A percentile compares a stretch with the other conserved stretches of the same genome.
Evolutionary conservation across 495 filamentous ascomycete species (phyloP).

Genomic region (Penicillium mononematosum): DNA sequence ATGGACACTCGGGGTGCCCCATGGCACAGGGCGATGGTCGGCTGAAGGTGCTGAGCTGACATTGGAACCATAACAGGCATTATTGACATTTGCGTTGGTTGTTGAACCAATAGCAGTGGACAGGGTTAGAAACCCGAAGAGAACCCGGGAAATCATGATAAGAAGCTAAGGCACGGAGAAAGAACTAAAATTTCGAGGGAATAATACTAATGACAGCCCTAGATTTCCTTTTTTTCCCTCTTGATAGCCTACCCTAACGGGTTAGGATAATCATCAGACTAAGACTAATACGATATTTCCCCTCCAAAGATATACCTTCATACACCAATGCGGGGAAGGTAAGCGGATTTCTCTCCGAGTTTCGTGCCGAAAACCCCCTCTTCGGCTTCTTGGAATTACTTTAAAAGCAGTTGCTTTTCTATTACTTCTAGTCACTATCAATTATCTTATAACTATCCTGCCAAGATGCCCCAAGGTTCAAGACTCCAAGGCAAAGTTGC

Average conservation of each 20-base stretch:
- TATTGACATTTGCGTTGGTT: neutral
- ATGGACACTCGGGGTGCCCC: conserved; percentile 9
- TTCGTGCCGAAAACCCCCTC: conserved; percentile 13
- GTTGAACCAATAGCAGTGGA: neutral
- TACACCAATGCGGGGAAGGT: conserved; percentile 21
- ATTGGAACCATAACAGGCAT: conserved; percentile 6
- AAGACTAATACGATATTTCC: neutral
- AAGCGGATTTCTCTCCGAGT: conserved; percentile 26
- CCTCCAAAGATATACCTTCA: neutral
- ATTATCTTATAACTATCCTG: neutral
- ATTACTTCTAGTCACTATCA: neutral
- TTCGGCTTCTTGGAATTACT: conserved; percentile 1
- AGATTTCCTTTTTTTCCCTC: neutral
- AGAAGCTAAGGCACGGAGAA: neutral
- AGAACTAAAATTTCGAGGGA: no score
- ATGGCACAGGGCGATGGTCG: conserved; percentile 7
- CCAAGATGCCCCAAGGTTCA: conserved; percentile 26
- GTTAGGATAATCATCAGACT: neutral
- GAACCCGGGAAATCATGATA: neutral
- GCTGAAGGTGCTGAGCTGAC: conserved; percentile 1
- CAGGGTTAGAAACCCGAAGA: neutral
- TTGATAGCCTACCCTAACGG: neutral
- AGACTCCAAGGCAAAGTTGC: conserved; percentile 84
- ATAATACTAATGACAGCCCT: neutral
- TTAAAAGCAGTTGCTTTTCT: neutral